Base-by-base conservation (phyloP, 2,329 filamentous ascomycete species). In the Aspergillus niger region DNA sequence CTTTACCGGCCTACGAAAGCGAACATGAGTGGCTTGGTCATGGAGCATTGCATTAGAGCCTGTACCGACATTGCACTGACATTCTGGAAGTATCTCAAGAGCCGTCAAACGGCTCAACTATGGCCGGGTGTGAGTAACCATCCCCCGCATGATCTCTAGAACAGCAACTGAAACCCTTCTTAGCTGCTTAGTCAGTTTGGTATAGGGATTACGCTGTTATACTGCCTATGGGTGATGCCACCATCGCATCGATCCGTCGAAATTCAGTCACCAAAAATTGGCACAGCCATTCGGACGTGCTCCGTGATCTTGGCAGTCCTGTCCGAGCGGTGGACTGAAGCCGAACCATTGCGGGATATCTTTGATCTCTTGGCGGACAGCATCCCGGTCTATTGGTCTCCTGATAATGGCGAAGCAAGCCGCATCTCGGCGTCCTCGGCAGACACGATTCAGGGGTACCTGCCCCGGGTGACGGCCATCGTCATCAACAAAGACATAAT, bases 401-500 rank as follows among this genome's bases (percentile, higher is more conserved):
- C 26, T 7, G 6, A 47, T 22, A 17, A 44, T 44, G 11, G 11
- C 11, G 8, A 17, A 10, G 44, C 2, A n/a, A 49, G 44, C 2
- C 24, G 24, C 6, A 44, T 44, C 20, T 44, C 43, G 43, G 5
- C 8, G 43, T 47, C 22, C 11, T 26, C 53, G n/a, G 24, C 26
- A 24, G 8, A 43, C 11, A 24, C 10, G 0, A 55, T 55, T 3
- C 26, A 44, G 26, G 10, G 11, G 10, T 41, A 24, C 2, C 8
- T 55, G 53, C 53, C 53, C 5, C 30, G 41, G 32, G 22, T 55
- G 3, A 26, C 32, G 11, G 39, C 39, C 8, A 32, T 55, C 10
- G 39, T 55, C 15, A 41, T 55, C 4, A 55, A 55, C 39, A 55
- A 55, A 15, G 53, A 55, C 41, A 55, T 55, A 11, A 8, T 55